phyloP scores from a whole-genome alignment of 1,139 yeast species.

The Pichia sp. region DNA sequence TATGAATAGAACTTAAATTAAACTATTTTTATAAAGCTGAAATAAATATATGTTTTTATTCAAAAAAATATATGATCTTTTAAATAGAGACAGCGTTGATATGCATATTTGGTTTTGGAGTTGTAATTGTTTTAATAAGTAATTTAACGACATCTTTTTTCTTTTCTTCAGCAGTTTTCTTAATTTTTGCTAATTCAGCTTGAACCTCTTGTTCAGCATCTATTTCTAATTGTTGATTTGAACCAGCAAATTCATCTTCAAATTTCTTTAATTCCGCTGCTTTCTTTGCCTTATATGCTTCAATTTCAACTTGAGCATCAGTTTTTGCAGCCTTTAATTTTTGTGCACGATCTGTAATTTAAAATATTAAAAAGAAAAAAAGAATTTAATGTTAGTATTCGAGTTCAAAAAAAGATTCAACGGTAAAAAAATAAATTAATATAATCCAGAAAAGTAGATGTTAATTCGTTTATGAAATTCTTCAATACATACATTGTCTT shows the following conservation, averaged over 20 bases:
- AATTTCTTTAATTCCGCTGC: slow-evolving; percentile 72
- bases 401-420: not conserved
- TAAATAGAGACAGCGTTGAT: slow-evolving; percentile 47
- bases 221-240: slow-evolving; percentile 45
- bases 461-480: too few species aligned
- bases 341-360: slow-evolving; percentile 52
- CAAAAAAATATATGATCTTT: not conserved
- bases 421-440: not conserved
- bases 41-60: too few species aligned
- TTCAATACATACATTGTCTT: slow-evolving; percentile 49
- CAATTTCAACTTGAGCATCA: slow-evolving; percentile 88
- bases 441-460: too few species aligned
- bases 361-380: not conserved
- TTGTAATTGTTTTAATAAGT: slow-evolving; percentile 71
- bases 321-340: slow-evolving; percentile 90
- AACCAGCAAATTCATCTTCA: slow-evolving; percentile 57
- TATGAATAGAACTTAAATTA: too few species aligned
- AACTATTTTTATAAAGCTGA: too few species aligned
- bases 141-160: slow-evolving; percentile 63
- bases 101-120: slow-evolving; percentile 78
- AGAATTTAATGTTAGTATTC: slow-evolving; percentile 4
- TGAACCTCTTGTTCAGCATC: slow-evolving; percentile 43
- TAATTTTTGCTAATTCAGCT: slow-evolving; percentile 39
- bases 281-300: slow-evolving; percentile 76
- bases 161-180: slow-evolving; percentile 56